These are phyloP conservation scores for Chlorophyllum brunneum DNA, from an alignment of 768 basidiomycete genomes.

Conservation along the genomic window DNA sequence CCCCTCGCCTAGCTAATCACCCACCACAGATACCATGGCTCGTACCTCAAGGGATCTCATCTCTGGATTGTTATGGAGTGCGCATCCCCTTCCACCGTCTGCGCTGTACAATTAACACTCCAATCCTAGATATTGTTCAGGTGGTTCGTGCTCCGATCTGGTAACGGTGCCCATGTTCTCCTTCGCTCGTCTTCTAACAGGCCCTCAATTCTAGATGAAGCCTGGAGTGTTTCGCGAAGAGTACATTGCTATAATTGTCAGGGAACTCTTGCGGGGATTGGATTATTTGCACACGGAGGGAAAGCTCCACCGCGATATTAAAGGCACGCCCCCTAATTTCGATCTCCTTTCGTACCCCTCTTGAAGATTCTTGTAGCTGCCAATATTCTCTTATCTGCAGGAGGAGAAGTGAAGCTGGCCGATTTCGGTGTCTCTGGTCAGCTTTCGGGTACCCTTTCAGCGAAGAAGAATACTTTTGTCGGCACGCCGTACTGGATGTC, in stretches of 20 bases:
- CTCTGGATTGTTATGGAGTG: constrained; percentile 99
- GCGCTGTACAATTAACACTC: constrained; percentile 10
- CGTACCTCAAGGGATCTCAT: constrained; percentile 91
- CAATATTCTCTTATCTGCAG: constrained; percentile 88
- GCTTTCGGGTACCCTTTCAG: constrained; percentile 85
- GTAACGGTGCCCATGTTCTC: constrained; percentile 39
- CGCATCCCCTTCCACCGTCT: constrained; percentile 21
- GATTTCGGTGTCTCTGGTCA: constrained; percentile 99
- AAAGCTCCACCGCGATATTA: constrained; percentile 98
- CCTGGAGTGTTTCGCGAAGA: constrained; percentile 97
- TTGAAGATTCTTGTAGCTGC: constrained; percentile 56
- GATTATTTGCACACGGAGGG: constrained; percentile 96
- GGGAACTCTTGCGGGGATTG: constrained; percentile 87
- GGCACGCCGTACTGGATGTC: constrained; percentile 99
- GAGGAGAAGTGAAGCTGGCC: constrained; percentile 94
- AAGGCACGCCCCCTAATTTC: constrained; percentile 51
- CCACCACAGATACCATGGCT: constrained; percentile 80
- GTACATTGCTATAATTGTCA: constrained; percentile 95
- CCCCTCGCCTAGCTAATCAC: constrained; percentile 14
- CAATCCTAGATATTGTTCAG: constrained; percentile 81
- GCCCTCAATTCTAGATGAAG: constrained; percentile 71
- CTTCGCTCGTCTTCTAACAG: constrained; percentile 15
- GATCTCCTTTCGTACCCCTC: background rate
- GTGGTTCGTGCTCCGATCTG: constrained; percentile 96
- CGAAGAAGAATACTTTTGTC: constrained; percentile 98